Evolutionary conservation across 169 alveolate genomes (phyloP).

Genomic region (Eimeria brunetti): DNA sequence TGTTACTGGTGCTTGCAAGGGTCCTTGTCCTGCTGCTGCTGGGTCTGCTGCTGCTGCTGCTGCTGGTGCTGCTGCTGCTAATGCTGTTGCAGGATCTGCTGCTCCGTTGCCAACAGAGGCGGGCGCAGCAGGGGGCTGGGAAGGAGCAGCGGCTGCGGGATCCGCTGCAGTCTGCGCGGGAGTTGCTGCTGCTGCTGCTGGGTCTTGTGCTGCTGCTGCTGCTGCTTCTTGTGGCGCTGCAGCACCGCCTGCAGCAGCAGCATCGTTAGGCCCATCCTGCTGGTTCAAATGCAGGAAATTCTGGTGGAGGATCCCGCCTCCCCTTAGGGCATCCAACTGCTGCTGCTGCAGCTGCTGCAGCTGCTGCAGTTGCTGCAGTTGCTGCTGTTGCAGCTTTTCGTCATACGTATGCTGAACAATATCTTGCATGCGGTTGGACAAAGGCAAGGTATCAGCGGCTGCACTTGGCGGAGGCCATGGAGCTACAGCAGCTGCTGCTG

Average conservation of each 20-base stretch:
- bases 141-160: neutral
- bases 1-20: conserved; percentile 1
- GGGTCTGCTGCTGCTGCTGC: conserved; percentile 4
- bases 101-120: neutral
- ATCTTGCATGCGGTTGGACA: conserved; percentile 25
- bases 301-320: neutral
- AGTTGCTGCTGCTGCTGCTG: conserved; percentile 16
- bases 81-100: conserved; percentile 12
- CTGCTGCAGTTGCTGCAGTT: neutral
- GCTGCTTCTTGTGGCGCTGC: neutral
- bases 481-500: neutral
- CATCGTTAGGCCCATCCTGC: neutral
- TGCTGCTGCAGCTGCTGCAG: conserved; percentile 29
- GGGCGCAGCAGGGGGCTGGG: neutral
- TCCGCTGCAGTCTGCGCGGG: neutral
- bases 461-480: conserved; percentile 5
- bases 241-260: neutral
- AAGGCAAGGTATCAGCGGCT: neutral
- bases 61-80: conserved; percentile 9
- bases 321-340: neutral
- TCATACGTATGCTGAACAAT: conserved; percentile 26
- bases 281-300: conserved; percentile 8
- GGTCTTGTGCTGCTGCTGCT: conserved; percentile 20
- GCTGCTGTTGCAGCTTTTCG: conserved; percentile 12
- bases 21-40: conserved; percentile 27